Evolutionary conservation across 2,329 filamentous ascomycete genomes (phyloP).

Genomic region (Pyrenochaeta sp.): DNA sequence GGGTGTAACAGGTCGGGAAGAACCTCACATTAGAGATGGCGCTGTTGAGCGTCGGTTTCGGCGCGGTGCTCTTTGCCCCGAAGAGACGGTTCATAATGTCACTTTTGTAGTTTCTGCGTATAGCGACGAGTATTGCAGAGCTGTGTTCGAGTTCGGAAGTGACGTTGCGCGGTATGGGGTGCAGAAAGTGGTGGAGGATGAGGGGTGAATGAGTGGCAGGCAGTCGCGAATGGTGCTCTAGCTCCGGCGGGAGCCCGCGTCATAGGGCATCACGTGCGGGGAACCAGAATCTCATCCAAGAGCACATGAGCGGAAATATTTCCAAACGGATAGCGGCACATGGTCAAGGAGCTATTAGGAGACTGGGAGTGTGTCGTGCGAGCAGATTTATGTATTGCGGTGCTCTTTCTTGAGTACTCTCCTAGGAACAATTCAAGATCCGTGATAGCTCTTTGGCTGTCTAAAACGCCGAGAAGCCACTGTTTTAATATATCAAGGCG

Average conservation of each 20-base stretch:
- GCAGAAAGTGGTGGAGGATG: conserved; percentile 3
- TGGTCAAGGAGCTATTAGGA: neutral
- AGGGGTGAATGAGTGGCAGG: conserved; percentile 16
- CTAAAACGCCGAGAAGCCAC: neutral
- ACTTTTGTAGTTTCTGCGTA: neutral
- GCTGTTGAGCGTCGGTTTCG: conserved; percentile 85
- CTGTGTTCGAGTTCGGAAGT: neutral
- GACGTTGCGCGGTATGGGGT: neutral
- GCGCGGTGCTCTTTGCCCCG: conserved; percentile 83
- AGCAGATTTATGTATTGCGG: neutral
- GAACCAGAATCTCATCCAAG: neutral
- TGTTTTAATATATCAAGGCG: neutral
- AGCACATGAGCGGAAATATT: neutral
- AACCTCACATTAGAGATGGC: conserved; percentile 78
- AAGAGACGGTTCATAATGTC: conserved; percentile 91
- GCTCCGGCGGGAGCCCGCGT: conserved; percentile 17
- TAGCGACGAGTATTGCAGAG: neutral
- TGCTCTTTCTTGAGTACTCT: neutral
- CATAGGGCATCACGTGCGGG: conserved; percentile 16
- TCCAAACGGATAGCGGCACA: neutral
- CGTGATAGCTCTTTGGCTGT: neutral
- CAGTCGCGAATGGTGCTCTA: conserved; percentile 14
- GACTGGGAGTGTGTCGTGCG: neutral
- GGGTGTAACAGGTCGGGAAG: conserved; percentile 8
- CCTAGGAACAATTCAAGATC: neutral